Evolutionary conservation across 805 yeast genomes (phyloP).

Genomic region (Saccharomycopsis synnaedendra): DNA sequence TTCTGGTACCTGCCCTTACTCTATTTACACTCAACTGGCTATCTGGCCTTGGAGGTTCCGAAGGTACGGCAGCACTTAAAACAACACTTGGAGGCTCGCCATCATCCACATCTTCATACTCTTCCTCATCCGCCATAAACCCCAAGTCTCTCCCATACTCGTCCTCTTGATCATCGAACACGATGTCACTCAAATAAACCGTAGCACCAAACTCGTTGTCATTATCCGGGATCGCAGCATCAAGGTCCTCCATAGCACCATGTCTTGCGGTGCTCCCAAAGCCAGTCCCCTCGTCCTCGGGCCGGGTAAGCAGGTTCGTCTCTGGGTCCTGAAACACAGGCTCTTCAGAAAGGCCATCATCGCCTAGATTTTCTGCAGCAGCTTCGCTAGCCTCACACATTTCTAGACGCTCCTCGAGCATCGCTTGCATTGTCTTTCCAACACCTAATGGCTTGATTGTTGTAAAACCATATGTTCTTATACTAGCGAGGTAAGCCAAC

Average conservation of each 20-base stretch:
- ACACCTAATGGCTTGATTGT: slow-evolving; percentile 50
- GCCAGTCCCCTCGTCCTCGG: slow-evolving; percentile 15
- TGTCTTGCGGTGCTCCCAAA: slow-evolving; percentile 11
- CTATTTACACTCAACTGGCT: too few relatives aligned
- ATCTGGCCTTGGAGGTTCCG: too few relatives aligned
- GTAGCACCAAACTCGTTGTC: slow-evolving; percentile 4
- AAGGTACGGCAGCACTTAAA: too few relatives aligned
- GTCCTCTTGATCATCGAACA: background rate
- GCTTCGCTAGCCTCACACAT: slow-evolving; percentile 1
- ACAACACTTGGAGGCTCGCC: too few relatives aligned
- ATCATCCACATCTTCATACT: slow-evolving; percentile 8
- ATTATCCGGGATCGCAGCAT: slow-evolving; percentile 20
- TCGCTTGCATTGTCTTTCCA: slow-evolving; percentile 37
- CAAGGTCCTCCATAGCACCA: slow-evolving; percentile 19
- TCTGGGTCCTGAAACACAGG: slow-evolving; percentile 5
- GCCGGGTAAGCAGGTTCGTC: slow-evolving; percentile 5
- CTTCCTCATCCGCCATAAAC: slow-evolving; percentile 14
- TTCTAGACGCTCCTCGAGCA: slow-evolving; percentile 21
- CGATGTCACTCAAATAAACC: background rate
- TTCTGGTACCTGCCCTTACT: slow-evolving; percentile 4
- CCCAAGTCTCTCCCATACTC: slow-evolving; percentile 3
- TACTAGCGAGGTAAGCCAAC: slow-evolving; percentile 15
- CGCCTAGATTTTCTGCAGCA: slow-evolving; percentile 16
- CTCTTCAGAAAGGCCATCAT: slow-evolving; percentile 10
- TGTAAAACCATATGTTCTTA: slow-evolving; percentile 36